A percentile compares a stretch with the other conserved stretches of the same genome.
phyloP scores from a whole-genome alignment of 1,284 basidiomycete species.

The Blastosporella zonata region DNA sequence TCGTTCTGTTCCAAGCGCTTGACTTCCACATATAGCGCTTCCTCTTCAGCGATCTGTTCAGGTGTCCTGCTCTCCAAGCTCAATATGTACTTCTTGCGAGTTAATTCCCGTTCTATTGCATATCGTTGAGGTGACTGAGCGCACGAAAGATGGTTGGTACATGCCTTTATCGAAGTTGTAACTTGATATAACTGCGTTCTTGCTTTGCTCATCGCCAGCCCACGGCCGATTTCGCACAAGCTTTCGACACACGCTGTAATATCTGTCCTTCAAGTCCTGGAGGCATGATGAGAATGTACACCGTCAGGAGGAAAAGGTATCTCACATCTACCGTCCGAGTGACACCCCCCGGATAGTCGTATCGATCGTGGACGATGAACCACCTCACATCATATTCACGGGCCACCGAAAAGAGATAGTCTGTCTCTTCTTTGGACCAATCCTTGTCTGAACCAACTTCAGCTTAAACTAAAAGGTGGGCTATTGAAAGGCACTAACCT shows the following conservation, averaged over 20 bases:
- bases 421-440: constrained; percentile 95
- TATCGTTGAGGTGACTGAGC: constrained; percentile 10
- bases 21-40: constrained; percentile 92
- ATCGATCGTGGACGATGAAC: constrained; percentile 89
- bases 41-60: constrained; percentile 92
- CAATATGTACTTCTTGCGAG: constrained; percentile 85
- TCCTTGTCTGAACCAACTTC: constrained; percentile 54
- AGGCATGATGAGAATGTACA: neutral
- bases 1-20: constrained; percentile 94
- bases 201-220: constrained; percentile 74
- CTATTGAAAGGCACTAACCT: constrained; percentile 44
- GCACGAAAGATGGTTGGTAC: neutral
- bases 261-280: constrained; percentile 93
- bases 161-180: constrained; percentile 85
- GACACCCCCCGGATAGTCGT: constrained; percentile 62
- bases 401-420: constrained; percentile 85
- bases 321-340: constrained; percentile 69
- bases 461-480: neutral
- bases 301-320: neutral
- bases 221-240: constrained; percentile 83
- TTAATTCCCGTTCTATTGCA: constrained; percentile 75
- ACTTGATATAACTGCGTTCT: constrained; percentile 63
- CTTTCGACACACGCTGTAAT: constrained; percentile 90
- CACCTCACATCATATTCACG: constrained; percentile 88
- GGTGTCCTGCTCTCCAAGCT: constrained; percentile 85